These are phyloP conservation scores for Verbena officinalis DNA, from an alignment of 257 asterid species.

Conservation along the genomic window DNA sequence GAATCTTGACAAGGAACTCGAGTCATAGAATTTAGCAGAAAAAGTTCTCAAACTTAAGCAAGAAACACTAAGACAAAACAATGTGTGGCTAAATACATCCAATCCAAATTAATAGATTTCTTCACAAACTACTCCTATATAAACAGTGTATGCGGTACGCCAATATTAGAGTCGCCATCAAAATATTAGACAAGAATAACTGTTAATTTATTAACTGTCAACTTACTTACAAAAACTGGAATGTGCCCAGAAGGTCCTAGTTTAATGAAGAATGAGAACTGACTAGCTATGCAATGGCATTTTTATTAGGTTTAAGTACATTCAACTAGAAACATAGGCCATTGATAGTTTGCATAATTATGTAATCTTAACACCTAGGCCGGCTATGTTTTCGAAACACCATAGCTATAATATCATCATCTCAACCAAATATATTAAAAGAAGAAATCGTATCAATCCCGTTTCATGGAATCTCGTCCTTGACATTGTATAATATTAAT, in stretches of 20 bases:
- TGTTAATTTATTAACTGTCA: neutral
- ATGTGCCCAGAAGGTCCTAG: neutral
- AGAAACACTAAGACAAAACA: too few species aligned
- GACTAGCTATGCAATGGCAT: neutral
- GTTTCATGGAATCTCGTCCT: too few species aligned
- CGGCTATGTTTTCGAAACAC: neutral
- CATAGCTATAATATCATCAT: neutral
- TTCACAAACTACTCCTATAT: neutral
- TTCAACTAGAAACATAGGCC: neutral
- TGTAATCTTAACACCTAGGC: neutral
- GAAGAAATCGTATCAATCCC: neutral
- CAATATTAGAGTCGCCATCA: too few species aligned
- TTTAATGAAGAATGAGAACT: neutral
- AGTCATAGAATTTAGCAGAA: too few species aligned
- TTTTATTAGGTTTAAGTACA: neutral
- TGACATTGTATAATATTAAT: neutral
- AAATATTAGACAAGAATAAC: too few species aligned
- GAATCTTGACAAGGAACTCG: too few species aligned
- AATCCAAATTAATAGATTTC: slow-evolving; percentile 6
- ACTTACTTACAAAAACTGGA: neutral
- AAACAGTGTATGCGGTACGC: too few species aligned
- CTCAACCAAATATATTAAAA: neutral
- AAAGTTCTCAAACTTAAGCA: too few species aligned
- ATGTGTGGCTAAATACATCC: neutral
- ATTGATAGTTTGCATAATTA: neutral